Conservation (phyloP, 2,329 filamentous ascomycete genomes). For the Fusarium solani-melongenae region DNA sequence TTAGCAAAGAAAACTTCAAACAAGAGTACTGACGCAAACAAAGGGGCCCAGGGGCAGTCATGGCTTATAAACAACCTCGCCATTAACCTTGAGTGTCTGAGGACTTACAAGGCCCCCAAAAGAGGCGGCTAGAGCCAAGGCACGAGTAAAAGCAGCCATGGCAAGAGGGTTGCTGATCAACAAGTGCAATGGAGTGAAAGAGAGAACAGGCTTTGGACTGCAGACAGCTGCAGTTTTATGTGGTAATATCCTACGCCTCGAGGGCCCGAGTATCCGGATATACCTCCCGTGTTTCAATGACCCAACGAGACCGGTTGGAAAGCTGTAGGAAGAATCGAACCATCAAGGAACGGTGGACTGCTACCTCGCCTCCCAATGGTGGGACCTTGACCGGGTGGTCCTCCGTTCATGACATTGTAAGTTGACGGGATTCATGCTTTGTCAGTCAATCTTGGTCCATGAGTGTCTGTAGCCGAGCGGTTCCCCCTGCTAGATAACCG, state of each 20-base stretch:
- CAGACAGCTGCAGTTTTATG: conserved; percentile 20
- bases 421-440: neutral
- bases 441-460: neutral
- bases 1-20: conserved; percentile 1
- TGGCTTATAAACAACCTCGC: conserved; percentile 34
- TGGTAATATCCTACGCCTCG: neutral
- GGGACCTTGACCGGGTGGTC: neutral
- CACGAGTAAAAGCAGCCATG: conserved; percentile 21
- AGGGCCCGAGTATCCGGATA: conserved; percentile 8
- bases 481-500: neutral
- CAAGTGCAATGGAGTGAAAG: conserved; percentile 1
- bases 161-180: conserved; percentile 6
- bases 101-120: conserved; percentile 21
- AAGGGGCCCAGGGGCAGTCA: neutral
- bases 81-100: conserved; percentile 39
- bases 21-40: neutral
- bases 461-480: neutral
- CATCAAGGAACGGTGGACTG: neutral
- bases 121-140: conserved; percentile 16
- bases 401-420: neutral
- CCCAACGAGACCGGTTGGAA: neutral
- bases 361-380: neutral
- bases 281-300: neutral
- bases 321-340: neutral
- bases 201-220: neutral